phyloP scores from a whole-genome alignment of 2,329 filamentous ascomycete species.

The Colletotrichum gloeosporioides region DNA sequence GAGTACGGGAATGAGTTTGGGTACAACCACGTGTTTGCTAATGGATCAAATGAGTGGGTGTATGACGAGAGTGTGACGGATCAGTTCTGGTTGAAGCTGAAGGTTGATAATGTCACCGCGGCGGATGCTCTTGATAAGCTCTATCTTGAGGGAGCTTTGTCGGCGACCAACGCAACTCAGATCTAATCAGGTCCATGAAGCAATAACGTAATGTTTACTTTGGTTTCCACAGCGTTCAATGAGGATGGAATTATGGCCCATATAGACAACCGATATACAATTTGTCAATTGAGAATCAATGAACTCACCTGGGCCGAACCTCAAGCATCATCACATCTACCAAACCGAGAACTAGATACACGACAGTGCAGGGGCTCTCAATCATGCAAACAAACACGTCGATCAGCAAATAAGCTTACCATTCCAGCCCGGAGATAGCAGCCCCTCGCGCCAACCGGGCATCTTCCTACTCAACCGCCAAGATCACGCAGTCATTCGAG shows the following conservation, averaged over 20 bases:
- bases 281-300: neutral
- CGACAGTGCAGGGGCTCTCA: neutral
- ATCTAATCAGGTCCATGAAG: neutral
- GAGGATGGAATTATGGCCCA: neutral
- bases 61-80: slow-evolving; percentile 36
- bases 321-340: neutral
- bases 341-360: neutral
- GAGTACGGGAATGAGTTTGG: slow-evolving; percentile 41
- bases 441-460: neutral
- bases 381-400: neutral
- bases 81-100: slow-evolving; percentile 45
- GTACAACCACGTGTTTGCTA: slow-evolving; percentile 42
- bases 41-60: slow-evolving; percentile 51
- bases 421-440: neutral
- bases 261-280: neutral
- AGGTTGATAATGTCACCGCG: slow-evolving; percentile 31
- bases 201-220: neutral
- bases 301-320: neutral
- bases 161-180: neutral
- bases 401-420: neutral
- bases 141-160: slow-evolving; percentile 29
- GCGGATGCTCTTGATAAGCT: slow-evolving; percentile 33
- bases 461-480: neutral
- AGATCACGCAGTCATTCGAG: neutral
- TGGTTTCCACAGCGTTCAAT: neutral